Base-by-base conservation (phyloP, 768 basidiomycete species). In the Gloeophyllum trabeum region DNA sequence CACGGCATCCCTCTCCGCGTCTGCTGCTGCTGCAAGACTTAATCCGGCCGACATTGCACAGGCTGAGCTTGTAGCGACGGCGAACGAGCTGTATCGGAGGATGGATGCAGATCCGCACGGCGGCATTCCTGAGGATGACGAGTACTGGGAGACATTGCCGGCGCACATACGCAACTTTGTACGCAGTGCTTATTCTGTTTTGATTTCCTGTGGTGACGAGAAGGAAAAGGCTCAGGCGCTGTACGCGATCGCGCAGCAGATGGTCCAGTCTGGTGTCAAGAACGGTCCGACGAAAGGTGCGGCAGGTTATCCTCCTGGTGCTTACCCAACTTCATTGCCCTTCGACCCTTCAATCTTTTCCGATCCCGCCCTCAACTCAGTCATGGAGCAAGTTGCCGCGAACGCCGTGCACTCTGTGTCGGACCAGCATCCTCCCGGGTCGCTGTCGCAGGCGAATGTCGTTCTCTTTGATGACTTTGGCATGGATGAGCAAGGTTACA, bases 151-250 rank as follows among this genome's bases (percentile, higher is more conserved):
- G 37, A 70, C 73, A 28, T 67, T 84, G 35, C 81, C 82, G 26
- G 69, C 73, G 19, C 76, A 82, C 51, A 70, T 82, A 46, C 71
- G 78, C 53, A 76, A 71, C 47, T 83, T 83, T 57, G 79, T 84
- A 55, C 66, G 76, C 48, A 52, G 43, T 50, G 58, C 57, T 50
- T 51, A 50, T 48, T 47, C 56, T 51, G 52, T 58, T 51, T 53
- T 53, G 44, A 59, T 47, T 48, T 47, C 56, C 46, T 42, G 55
- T 62, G 60, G 63, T 54, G 48, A 55, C 48, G 52, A 53, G 48
- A 56, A 60, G 36, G 51, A 55, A 43, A 67, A 77, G 66, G 70
- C 75, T 43, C 66, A 73, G 60, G 72, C 75, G 5, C 77, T 81
- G 76, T 77, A 79, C 52, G 67, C 75, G 41, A 73, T 79, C 47